phyloP scores from a whole-genome alignment of 495 filamentous ascomycete species.

The Cudoniella acicularis region DNA sequence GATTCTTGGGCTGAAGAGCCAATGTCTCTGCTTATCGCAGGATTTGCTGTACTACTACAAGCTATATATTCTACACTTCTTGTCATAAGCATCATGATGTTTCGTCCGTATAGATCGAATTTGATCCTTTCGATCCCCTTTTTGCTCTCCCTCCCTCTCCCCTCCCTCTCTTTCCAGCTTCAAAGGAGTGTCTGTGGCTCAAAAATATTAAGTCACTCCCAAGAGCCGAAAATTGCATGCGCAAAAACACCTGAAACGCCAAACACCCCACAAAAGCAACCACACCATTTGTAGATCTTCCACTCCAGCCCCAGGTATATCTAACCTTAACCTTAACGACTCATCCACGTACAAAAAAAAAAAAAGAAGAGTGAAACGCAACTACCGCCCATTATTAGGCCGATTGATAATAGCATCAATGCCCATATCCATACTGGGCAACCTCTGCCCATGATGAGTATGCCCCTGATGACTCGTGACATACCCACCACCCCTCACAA shows the following conservation, averaged over 20 bases:
- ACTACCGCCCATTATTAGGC: conserved; percentile 20
- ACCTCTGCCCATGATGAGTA: too few species aligned
- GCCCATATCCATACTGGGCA: conserved; percentile 54
- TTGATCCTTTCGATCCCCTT: too few species aligned
- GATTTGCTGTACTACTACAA: background rate
- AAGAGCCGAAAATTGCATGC: background rate
- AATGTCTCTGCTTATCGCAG: too few species aligned
- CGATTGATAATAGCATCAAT: conserved; percentile 54
- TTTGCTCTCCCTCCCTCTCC: background rate
- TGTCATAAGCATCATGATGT: background rate
- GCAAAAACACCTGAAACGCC: too few species aligned
- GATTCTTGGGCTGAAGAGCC: too few species aligned
- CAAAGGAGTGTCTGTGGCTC: background rate
- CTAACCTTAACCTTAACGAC: too few species aligned
- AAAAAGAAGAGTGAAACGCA: background rate
- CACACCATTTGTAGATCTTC: too few species aligned
- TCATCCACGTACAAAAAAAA: background rate
- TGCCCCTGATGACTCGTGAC: conserved; percentile 29
- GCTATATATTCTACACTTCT: background rate
- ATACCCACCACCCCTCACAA: background rate
- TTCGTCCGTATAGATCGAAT: background rate
- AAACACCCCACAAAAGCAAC: too few species aligned
- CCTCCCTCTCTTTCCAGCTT: too few species aligned
- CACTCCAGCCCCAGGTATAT: too few species aligned
- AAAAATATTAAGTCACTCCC: background rate